Conservation (phyloP, 495 filamentous ascomycete species). For the Cairneyella variabilis region DNA sequence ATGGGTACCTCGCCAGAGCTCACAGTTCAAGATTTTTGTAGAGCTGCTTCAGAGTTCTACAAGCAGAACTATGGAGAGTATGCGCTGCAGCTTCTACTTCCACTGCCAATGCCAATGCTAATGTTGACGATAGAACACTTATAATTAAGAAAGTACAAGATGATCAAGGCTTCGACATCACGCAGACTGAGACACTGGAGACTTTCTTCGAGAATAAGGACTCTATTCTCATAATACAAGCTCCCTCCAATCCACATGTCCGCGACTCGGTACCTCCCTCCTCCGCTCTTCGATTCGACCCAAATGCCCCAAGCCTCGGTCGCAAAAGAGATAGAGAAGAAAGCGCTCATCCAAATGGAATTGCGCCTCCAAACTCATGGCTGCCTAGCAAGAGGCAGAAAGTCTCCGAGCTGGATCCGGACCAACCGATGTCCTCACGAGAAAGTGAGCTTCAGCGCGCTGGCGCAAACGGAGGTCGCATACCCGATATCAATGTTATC, state of each 20-base stretch:
- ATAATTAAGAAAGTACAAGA: conserved; percentile 27
- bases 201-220: conserved; percentile 14
- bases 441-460: conserved; percentile 7
- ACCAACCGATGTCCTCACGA: conserved; percentile 20
- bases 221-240: conserved; percentile 22
- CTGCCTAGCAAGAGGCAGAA: conserved; percentile 23
- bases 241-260: conserved; percentile 1
- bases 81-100: conserved; percentile 1
- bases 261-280: conserved; percentile 27
- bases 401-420: conserved; percentile 18
- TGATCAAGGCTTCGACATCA: conserved; percentile 26
- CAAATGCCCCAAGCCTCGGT: neutral
- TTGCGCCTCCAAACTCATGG: neutral
- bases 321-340: conserved; percentile 21
- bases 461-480: neutral
- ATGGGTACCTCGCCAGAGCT: conserved; percentile 19
- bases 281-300: conserved; percentile 22
- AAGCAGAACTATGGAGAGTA: conserved; percentile 26
- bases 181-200: conserved; percentile 21
- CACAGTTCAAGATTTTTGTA: conserved; percentile 23
- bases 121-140: conserved; percentile 15
- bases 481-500: conserved; percentile 1
- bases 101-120: neutral
- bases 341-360: conserved; percentile 3
- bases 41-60: conserved; percentile 21